phyloP scores from a whole-genome alignment of 371 early-diverging fungal genomes.

The Mycotypha africana region DNA sequence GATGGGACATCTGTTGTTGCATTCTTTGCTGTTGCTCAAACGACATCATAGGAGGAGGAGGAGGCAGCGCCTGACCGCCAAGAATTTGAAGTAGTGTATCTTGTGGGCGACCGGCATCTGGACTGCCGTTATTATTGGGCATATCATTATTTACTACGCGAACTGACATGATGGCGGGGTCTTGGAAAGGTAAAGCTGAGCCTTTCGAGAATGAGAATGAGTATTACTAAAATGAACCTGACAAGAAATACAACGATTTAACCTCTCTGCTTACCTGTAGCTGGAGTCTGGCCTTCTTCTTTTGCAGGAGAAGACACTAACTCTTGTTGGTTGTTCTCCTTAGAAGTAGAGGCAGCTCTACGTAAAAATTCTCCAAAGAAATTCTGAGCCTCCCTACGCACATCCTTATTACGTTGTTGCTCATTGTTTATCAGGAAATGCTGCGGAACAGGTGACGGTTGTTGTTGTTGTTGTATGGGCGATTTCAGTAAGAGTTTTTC shows the following conservation, averaged over 20 bases:
- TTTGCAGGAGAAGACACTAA: conserved; percentile 9
- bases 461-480: conserved; percentile 8
- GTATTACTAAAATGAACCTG: too few species aligned
- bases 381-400: conserved; percentile 51
- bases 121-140: neutral
- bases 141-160: conserved; percentile 30
- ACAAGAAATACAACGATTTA: too few species aligned
- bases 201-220: too few species aligned
- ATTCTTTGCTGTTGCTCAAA: conserved; percentile 9
- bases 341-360: conserved; percentile 63
- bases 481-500: conserved; percentile 3
- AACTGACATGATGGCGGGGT: conserved; percentile 68
- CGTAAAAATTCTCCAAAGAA: conserved; percentile 68
- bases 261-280: too few species aligned
- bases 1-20: conserved; percentile 13
- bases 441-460: too few species aligned
- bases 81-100: conserved; percentile 31
- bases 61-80: conserved; percentile 28
- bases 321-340: conserved; percentile 15
- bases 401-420: conserved; percentile 15
- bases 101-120: conserved; percentile 17
- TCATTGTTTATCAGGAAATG: too few species aligned
- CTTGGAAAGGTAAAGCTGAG: conserved; percentile 53
- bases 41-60: conserved; percentile 12
- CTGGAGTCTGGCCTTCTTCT: conserved; percentile 7